Percentiles rank a stretch among this genome's conserved stretches.
Conservation (phyloP, 805 yeast genomes). For the Teunomyces panamensis region DNA sequence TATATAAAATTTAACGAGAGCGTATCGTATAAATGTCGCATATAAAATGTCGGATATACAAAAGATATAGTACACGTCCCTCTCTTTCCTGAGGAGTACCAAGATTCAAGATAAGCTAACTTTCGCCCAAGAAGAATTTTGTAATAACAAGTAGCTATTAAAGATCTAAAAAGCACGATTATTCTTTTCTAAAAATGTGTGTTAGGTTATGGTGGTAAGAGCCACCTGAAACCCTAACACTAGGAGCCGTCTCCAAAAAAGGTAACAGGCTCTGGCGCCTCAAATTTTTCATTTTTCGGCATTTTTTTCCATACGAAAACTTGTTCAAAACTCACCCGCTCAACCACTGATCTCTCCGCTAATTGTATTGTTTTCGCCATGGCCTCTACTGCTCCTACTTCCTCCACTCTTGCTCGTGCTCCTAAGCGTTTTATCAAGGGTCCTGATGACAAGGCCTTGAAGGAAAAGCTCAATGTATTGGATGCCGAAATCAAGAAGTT, state of each 20-base stretch:
- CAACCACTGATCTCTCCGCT: not conserved
- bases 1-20: not conserved
- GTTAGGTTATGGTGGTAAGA: no score
- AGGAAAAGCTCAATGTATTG: constrained; percentile 52
- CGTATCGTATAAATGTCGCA: not conserved
- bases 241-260: not conserved
- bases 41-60: not conserved
- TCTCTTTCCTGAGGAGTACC: no score
- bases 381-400: constrained; percentile 11
- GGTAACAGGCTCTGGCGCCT: constrained; percentile 1
- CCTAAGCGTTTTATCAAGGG: constrained; percentile 60
- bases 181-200: no score
- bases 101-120: no score
- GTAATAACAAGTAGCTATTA: no score
- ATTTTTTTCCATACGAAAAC: constrained; percentile 4
- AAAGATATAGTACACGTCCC: no score
- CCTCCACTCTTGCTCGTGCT: constrained; percentile 5
- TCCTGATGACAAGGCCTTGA: constrained; percentile 68
- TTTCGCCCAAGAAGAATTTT: no score
- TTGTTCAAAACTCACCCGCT: not conserved
- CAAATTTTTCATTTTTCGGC: constrained; percentile 8
- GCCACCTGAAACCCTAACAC: not conserved
- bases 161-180: no score
- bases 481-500: constrained; percentile 61
- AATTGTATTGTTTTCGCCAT: not conserved